phyloP scores from a whole-genome alignment of 1,139 yeast genomes.

The Yamadazyma songkhlaensis region DNA sequence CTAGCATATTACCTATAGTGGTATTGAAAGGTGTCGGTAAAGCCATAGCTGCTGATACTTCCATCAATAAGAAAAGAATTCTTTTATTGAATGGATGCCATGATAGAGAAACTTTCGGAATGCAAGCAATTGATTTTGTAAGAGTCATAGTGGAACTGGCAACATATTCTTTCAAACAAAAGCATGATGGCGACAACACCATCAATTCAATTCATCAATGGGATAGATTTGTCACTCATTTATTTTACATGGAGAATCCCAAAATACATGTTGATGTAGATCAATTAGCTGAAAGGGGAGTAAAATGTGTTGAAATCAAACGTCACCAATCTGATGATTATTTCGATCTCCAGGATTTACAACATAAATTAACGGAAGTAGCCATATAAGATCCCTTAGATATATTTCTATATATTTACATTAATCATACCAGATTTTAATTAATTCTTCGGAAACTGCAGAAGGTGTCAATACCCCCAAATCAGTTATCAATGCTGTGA shows the following conservation, averaged over 20 bases:
- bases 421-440: slow-evolving; percentile 95
- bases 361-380: slow-evolving; percentile 19
- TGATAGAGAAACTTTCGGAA: slow-evolving; percentile 75
- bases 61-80: slow-evolving; percentile 39
- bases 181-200: slow-evolving; percentile 7
- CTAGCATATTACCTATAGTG: slow-evolving; percentile 77
- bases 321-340: slow-evolving; percentile 21
- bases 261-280: slow-evolving; percentile 47
- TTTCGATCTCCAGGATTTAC: slow-evolving; percentile 40
- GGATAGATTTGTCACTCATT: slow-evolving; percentile 52
- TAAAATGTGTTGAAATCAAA: slow-evolving; percentile 47
- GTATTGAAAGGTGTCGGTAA: slow-evolving; percentile 72
- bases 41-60: slow-evolving; percentile 41
- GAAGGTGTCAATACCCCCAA: slow-evolving; percentile 95
- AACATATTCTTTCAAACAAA: slow-evolving; percentile 29
- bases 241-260: slow-evolving; percentile 48
- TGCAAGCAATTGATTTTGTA: slow-evolving; percentile 60
- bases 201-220: slow-evolving; percentile 20
- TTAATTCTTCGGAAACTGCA: slow-evolving; percentile 95
- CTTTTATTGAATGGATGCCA: slow-evolving; percentile 66
- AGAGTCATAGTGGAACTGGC: slow-evolving; percentile 52
- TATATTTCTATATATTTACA: no score
- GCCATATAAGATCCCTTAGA: background rate
- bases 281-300: slow-evolving; percentile 36
- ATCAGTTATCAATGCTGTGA: slow-evolving; percentile 94